These are phyloP conservation scores for Trichocladium uniseriatum DNA, from an alignment of 495 filamentous ascomycete species.

Conservation along the genomic window DNA sequence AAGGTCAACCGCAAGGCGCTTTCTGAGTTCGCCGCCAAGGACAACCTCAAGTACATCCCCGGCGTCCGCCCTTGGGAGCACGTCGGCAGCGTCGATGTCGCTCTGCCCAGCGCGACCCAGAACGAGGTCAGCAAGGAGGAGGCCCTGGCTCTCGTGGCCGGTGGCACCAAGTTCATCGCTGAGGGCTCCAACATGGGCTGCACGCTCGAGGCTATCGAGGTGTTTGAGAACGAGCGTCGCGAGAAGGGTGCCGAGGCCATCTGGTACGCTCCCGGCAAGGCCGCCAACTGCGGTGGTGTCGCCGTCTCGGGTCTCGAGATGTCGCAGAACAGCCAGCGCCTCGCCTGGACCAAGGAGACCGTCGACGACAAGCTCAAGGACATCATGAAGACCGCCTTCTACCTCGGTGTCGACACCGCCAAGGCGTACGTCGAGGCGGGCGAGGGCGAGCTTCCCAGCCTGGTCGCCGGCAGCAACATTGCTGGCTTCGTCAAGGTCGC, in stretches of 20 bases:
- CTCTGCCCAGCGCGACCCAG: conserved; percentile 88
- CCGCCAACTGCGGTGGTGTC: conserved; percentile 95
- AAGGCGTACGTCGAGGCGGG: conserved; percentile 69
- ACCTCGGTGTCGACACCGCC: conserved; percentile 81
- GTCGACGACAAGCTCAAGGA: conserved; percentile 85
- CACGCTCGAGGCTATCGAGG: conserved; percentile 88
- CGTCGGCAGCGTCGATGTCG: conserved; percentile 80
- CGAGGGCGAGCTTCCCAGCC: conserved; percentile 76
- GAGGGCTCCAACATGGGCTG: conserved; percentile 99
- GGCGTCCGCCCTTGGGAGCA: conserved; percentile 88
- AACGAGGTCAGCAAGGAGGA: conserved; percentile 93
- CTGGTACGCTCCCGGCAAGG: conserved; percentile 94
- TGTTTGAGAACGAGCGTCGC: conserved; percentile 76
- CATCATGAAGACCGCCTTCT: conserved; percentile 93
- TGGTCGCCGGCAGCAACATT: conserved; percentile 93
- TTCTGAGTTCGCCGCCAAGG: conserved; percentile 43
- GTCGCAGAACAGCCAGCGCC: conserved; percentile 88
- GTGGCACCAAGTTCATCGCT: conserved; percentile 77
- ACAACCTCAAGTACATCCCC: conserved; percentile 77
- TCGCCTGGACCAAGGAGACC: conserved; percentile 78
- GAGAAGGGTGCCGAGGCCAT: conserved; percentile 59
- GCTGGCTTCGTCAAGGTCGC: conserved; percentile 96
- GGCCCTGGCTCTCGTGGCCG: conserved; percentile 67
- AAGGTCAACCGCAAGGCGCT: conserved; percentile 85
- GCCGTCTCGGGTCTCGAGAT: conserved; percentile 97